Base-by-base conservation (phyloP, 805 yeast genomes). In the Ogataea paraovalis region DNA sequence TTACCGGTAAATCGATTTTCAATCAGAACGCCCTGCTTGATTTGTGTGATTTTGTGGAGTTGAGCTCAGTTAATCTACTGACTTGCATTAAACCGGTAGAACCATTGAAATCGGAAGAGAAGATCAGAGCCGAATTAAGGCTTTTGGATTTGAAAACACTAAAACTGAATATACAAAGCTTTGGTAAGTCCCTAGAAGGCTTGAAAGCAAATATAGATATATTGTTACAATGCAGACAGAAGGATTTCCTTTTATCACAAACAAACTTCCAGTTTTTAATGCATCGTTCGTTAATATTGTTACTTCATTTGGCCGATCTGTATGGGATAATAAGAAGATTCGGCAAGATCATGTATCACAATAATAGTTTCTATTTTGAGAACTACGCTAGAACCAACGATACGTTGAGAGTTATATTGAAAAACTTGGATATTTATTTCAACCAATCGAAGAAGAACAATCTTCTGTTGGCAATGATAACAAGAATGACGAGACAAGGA, bases 371-470 rank as follows among this genome's bases (percentile, higher is more conserved):
- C 43, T 78, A 76, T 53, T 71, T 71, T 43, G 69, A 71, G 44
- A 67, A 68, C 27, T 74, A 71, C 54, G 51, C 60, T 16, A 58
- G 61, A 21, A 42, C 55, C 1, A 58, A 58, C 39, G 66, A 59
- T 22, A 42, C 46, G 0, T 45, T 68, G 22, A 65, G 60, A 34
- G 55, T 45, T 16, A 58, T 58, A 8, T 37, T 68, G 14, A 52
- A 50, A 12, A 49, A 51, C 41, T 47, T 61, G 34, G 59, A 59
- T 22, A 46, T 57, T 37, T 50, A 50, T 41, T 64, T 59, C 61
- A 70, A 70, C 49, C 65, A 68, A n/a, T 61, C 74, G 14, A 64
- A 78, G 69, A 77, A 75, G 49, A 79, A 76, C 53, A 78, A 75
- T 23, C 65, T 74, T 10, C 57, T 79, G 22, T 64, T 78, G 43